These are phyloP conservation scores for Gossypium longicalyx DNA, from an alignment of 345 rosid genomes.

Conservation along the genomic window DNA sequence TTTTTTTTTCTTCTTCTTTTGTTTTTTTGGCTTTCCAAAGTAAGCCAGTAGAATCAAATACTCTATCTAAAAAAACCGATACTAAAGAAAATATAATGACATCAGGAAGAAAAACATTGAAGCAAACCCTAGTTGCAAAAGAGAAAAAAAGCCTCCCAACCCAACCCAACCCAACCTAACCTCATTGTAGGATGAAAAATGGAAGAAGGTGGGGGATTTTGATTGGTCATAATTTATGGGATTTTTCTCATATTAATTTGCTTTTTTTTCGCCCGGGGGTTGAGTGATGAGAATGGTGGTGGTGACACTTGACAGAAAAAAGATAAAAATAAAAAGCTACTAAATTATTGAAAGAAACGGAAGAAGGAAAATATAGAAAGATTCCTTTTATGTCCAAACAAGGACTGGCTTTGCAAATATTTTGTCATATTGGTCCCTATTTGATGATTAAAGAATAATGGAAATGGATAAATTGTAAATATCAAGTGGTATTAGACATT, in stretches of 20 bases:
- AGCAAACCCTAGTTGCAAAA: conserved; percentile 16
- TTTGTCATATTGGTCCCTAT: neutral
- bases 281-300: neutral
- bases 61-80: neutral
- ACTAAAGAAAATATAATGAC: neutral
- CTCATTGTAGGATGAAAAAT: neutral
- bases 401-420: neutral
- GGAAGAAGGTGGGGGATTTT: neutral
- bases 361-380: neutral
- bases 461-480: too few relatives aligned
- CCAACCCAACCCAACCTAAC: conserved; percentile 9
- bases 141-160: conserved; percentile 6
- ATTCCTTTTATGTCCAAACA: conserved; percentile 12
- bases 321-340: neutral
- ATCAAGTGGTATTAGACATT: too few relatives aligned
- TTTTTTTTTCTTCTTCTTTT: too few relatives aligned
- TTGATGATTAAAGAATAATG: too few relatives aligned
- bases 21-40: neutral
- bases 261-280: neutral
- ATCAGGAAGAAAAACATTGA: neutral
- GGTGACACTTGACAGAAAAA: neutral
- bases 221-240: neutral
- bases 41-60: neutral
- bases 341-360: neutral
- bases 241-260: neutral